These are phyloP conservation scores for Vigna reflexopilosa DNA, from an alignment of 306 rosid species.

Conservation along the genomic window DNA sequence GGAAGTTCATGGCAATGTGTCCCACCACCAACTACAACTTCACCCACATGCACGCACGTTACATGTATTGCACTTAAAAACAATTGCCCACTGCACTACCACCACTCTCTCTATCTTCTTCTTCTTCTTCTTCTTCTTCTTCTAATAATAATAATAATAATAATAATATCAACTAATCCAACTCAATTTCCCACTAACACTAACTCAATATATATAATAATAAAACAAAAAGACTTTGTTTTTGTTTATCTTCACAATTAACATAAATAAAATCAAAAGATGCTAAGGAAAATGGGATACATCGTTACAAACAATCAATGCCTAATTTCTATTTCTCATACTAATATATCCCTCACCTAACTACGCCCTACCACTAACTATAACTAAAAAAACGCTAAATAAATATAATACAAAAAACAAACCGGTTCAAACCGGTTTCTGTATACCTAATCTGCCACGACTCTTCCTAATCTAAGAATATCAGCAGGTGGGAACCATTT, in stretches of 20 bases:
- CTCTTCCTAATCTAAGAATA: conserved; percentile 9
- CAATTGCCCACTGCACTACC: conserved; percentile 18
- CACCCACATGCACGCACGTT: conserved; percentile 50
- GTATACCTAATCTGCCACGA: conserved; percentile 35
- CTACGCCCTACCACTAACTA: conserved; percentile 35
- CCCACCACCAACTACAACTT: conserved; percentile 43
- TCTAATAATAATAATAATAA: too few species aligned
- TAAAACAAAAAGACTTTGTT: not conserved
- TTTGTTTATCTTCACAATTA: not conserved
- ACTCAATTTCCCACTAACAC: conserved; percentile 10
- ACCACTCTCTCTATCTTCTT: too few species aligned
- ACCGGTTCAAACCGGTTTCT: conserved; percentile 48
- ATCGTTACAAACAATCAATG: conserved; percentile 48
- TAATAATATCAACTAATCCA: conserved; percentile 3
- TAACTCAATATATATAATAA: too few species aligned
- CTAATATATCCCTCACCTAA: conserved; percentile 34
- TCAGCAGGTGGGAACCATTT: conserved; percentile 61
- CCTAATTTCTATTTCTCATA: conserved; percentile 45
- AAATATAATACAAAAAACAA: conserved; percentile 43
- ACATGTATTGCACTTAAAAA: conserved; percentile 34
- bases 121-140: too few species aligned
- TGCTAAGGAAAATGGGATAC: conserved; percentile 35
- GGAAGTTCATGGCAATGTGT: not conserved
- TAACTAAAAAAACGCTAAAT: conserved; percentile 22
- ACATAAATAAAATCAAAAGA: conserved; percentile 32